Evolutionary conservation across 2,329 filamentous ascomycete genomes (phyloP).

Genomic region (Fusarium abutilonis): DNA sequence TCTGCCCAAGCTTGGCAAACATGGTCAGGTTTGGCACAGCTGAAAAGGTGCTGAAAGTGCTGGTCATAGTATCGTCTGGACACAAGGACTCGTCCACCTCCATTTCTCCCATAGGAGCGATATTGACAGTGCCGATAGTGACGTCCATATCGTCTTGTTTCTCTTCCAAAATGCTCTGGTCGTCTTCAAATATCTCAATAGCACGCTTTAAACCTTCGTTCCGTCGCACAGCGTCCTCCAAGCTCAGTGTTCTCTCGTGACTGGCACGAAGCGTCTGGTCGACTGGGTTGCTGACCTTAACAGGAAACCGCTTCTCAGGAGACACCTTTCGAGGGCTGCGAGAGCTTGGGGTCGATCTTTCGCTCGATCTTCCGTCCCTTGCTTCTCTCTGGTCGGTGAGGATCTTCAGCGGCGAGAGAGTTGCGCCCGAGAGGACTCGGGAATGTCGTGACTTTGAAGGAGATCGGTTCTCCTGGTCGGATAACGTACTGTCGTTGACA

Average conservation of each 20-base stretch:
- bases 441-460: constrained; percentile 62
- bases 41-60: constrained; percentile 89
- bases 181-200: constrained; percentile 71
- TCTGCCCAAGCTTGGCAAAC: constrained; percentile 78
- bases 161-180: constrained; percentile 47
- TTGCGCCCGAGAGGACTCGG: constrained; percentile 65
- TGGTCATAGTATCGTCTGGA: constrained; percentile 78
- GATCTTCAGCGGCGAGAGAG: constrained; percentile 68
- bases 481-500: constrained; percentile 47
- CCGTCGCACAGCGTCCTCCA: constrained; percentile 64
- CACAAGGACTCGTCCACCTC: constrained; percentile 55
- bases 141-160: constrained; percentile 45
- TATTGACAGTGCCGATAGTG: constrained; percentile 42
- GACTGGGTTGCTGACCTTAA: constrained; percentile 60
- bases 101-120: constrained; percentile 40
- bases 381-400: constrained; percentile 52
- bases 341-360: constrained; percentile 46
- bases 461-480: constrained; percentile 59
- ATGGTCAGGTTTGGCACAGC: constrained; percentile 88
- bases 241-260: constrained; percentile 55
- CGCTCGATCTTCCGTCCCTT: constrained; percentile 34
- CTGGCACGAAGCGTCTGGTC: constrained; percentile 37
- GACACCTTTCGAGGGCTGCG: constrained; percentile 60
- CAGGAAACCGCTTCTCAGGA: constrained; percentile 69
- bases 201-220: constrained; percentile 67